A percentile compares a stretch with the other conserved stretches of the same genome.
These are phyloP conservation scores for Yarrowia alimentaria DNA, from an alignment of 805 yeast species.

Conservation along the genomic window DNA sequence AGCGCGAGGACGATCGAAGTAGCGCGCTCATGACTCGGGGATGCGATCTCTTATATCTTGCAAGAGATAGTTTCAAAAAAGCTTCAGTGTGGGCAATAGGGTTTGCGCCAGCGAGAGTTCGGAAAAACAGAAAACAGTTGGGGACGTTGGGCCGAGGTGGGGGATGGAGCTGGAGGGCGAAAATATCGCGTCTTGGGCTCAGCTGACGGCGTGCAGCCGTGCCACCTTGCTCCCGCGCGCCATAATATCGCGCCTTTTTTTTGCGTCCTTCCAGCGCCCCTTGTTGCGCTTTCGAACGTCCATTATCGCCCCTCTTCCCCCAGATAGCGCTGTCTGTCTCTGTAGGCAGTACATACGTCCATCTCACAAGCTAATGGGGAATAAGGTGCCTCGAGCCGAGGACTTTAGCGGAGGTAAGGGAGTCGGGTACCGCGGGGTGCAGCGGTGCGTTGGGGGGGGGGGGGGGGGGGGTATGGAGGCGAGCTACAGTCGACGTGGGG, in stretches of 20 bases:
- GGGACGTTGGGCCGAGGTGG: constrained; percentile 7
- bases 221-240: too few species aligned
- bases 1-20: constrained; percentile 19
- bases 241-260: too few species aligned
- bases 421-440: too few species aligned
- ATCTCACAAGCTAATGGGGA: constrained; percentile 1
- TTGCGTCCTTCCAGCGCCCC: too few species aligned
- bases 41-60: constrained; percentile 21
- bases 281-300: too few species aligned
- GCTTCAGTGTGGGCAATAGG: not conserved
- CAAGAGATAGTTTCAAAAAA: constrained; percentile 17
- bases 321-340: too few species aligned
- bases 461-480: not conserved
- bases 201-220: too few species aligned
- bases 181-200: not conserved
- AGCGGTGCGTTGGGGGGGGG: not conserved
- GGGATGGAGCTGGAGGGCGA: not conserved
- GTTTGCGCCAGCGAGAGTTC: constrained; percentile 20
- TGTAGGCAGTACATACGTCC: too few species aligned
- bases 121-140: constrained; percentile 17
- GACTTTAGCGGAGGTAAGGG: constrained; percentile 24
- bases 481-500: too few species aligned
- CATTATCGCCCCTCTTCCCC: too few species aligned
- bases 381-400: constrained; percentile 26
- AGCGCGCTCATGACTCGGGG: constrained; percentile 25